Evolutionary conservation across 208 protist genomes (phyloP).

Genomic region (Blechomonas ayalai): DNA sequence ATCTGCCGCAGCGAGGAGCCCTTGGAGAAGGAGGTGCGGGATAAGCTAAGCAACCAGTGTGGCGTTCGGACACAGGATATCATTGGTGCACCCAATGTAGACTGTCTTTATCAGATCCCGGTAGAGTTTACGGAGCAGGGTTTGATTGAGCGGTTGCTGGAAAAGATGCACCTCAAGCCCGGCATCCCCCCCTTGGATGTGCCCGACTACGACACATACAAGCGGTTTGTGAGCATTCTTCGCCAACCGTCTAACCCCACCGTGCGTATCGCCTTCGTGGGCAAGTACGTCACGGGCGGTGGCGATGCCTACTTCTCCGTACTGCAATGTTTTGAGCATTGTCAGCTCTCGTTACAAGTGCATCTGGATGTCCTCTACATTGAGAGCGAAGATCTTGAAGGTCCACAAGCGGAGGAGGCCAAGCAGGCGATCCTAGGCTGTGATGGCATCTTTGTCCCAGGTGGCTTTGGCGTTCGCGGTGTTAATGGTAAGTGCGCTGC

Average conservation of each 20-base stretch:
- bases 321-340: constrained; percentile 96
- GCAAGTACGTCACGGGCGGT: constrained; percentile 96
- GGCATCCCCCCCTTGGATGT: constrained; percentile 37
- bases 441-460: constrained; percentile 97
- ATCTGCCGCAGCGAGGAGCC: constrained; percentile 94
- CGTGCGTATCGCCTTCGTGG: constrained; percentile 96
- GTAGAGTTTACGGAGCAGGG: constrained; percentile 90
- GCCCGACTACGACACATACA: constrained; percentile 71
- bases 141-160: constrained; percentile 59
- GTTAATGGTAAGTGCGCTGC: constrained; percentile 96
- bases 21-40: constrained; percentile 59
- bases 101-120: constrained; percentile 95
- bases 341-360: constrained; percentile 81
- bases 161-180: constrained; percentile 68
- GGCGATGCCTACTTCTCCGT: constrained; percentile 98
- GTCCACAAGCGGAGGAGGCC: constrained; percentile 50
- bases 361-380: constrained; percentile 96
- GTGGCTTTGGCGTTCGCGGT: constrained; percentile 97
- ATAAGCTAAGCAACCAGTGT: constrained; percentile 97
- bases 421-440: constrained; percentile 59
- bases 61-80: constrained; percentile 93
- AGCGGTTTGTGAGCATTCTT: constrained; percentile 63
- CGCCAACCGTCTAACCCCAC: constrained; percentile 62
- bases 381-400: constrained; percentile 78
- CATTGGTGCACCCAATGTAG: constrained; percentile 94